Base-by-base conservation (phyloP, 83 land plant genomes). In the Diphasiastrum complanatum region DNA sequence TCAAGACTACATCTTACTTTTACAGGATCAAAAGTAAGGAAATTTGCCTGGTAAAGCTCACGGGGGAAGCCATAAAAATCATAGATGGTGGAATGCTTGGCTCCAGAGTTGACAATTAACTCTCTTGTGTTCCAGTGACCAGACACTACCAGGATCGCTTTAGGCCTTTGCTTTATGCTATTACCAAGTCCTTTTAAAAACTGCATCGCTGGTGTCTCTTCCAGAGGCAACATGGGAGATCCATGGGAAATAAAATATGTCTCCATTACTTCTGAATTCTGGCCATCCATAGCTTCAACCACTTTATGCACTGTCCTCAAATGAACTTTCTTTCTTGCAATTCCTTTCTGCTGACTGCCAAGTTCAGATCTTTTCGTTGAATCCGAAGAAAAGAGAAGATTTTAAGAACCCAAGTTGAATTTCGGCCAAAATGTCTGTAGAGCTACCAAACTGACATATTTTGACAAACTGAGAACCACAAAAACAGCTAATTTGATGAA, bases 151-250 rank as follows among this genome's bases (percentile, higher is more conserved):
- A 75, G 74, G 30, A 73, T 65, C 14, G 76, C 76, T 52, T 73
- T 73, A 24, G 76, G 76, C 52, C 68, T 66, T 22, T 58, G 33
- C 24, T 48, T 1, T 22, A 65, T 27, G 0, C 63, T 48, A 30
- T 72, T 65, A 3, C 52, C 51, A 58, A 70, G 72, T 1, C 70
- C 32, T 48, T 75, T 56, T 32, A 82, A 19, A 57, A 82, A 82
- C 10, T 35, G 41, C 45, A 83, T 71, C 6, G 60, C 65, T 28
- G 72, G 66, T 6, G 1, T 26, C 25, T 73, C 68, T 20, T 66
- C 66, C 40, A 67, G n/a, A 2, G 71, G 43, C 48, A 73, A 33
- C 76, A 60, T 61, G 26, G 76, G 76, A 40, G 66, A 60, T 1
- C 72, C 76, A 61, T 73, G 76, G 1, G 76, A 73, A 18, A 73